Evolutionary conservation across 495 filamentous ascomycete genomes (phyloP).

Genomic region (Penicillium angulare): DNA sequence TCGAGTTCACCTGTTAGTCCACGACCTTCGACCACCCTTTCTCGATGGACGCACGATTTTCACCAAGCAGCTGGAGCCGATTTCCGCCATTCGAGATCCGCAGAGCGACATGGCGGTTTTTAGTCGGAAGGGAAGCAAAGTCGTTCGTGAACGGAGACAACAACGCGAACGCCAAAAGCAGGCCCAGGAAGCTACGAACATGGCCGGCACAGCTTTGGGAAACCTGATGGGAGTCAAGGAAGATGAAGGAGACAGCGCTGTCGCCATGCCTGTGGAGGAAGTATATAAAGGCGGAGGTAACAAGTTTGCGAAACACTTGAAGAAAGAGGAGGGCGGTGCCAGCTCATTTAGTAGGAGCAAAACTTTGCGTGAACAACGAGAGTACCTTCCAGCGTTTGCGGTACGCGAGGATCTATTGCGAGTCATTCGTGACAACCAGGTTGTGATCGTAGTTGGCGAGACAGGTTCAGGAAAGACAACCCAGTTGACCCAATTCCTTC

Average conservation of each 20-base stretch:
- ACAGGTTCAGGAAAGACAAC: constrained; percentile 97
- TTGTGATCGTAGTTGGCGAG: constrained; percentile 93
- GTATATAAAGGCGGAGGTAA: constrained; percentile 59
- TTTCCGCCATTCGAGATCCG: constrained; percentile 87
- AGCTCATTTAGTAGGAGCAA: constrained; percentile 94
- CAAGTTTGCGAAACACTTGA: constrained; percentile 90
- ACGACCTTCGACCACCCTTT: constrained; percentile 94
- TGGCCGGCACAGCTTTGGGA: constrained; percentile 87
- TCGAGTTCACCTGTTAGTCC: constrained; percentile 85
- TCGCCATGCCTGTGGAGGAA: constrained; percentile 72
- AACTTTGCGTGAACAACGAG: constrained; percentile 84
- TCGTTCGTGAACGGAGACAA: constrained; percentile 86
- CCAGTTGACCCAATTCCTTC: constrained; percentile 91
- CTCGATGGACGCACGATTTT: constrained; percentile 93
- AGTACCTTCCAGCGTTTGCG: constrained; percentile 94
- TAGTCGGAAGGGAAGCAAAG: constrained; percentile 89
- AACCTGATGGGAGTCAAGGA: constrained; percentile 95
- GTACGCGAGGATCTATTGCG: constrained; percentile 93
- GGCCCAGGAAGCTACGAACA: constrained; percentile 91
- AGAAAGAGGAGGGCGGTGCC: constrained; percentile 76
- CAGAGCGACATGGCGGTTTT: constrained; percentile 99
- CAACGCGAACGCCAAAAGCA: constrained; percentile 93
- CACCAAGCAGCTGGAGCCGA: constrained; percentile 94
- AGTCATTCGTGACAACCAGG: constrained; percentile 95
- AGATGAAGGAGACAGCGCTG: constrained; percentile 87